Evolutionary conservation across 129 eudicot genomes (phyloP), one percentile per base, ranked within the genome.

Genomic region (Centaurea solstitialis): DNA sequence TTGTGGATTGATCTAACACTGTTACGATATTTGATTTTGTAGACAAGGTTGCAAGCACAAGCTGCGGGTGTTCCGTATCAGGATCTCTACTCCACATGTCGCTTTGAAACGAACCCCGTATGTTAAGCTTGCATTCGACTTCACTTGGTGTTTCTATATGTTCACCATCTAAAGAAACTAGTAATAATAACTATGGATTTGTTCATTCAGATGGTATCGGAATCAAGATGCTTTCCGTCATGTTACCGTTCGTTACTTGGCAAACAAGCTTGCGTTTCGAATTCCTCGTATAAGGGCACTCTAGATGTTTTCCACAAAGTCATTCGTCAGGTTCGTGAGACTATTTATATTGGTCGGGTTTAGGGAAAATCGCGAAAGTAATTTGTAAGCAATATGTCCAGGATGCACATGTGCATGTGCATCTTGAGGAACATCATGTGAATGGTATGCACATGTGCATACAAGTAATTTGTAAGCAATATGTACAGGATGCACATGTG

Each of bases 11-110:
- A n/a, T n/a, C n/a, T n/a, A n/a, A n/a, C n/a, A n/a, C n/a, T n/a
- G n/a, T n/a, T n/a, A n/a, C n/a, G n/a, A n/a, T n/a, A n/a, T n/a
- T n/a, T n/a, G 20, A 53, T 21, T 87, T 50, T 67, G 9, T 96
- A 94, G 98, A 94, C 96, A 33, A 92, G 98, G 79, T 87, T 94
- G 89, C 98, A 94, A 86, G 97, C 96, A 22, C 98, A 94, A 85
- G 98, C 98, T 65, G 98, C 97, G 62, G 94, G 96, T 33, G 91
- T 90, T 37, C 88, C 96, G 73, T 89, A 86, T 80, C 81, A 86
- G 59, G 80, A 80, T 72, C 74, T 90, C 23, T 87, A 87, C 65
- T 73, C 83, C 9, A 47, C 82, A 30, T 78, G 81, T 12, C 84
- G 84, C 86, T 86, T 86, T 39, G 89, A 83, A 76, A 73, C 94